These are phyloP conservation scores for Phallus indusiatus DNA, from an alignment of 768 basidiomycete genomes.

Conservation along the genomic window DNA sequence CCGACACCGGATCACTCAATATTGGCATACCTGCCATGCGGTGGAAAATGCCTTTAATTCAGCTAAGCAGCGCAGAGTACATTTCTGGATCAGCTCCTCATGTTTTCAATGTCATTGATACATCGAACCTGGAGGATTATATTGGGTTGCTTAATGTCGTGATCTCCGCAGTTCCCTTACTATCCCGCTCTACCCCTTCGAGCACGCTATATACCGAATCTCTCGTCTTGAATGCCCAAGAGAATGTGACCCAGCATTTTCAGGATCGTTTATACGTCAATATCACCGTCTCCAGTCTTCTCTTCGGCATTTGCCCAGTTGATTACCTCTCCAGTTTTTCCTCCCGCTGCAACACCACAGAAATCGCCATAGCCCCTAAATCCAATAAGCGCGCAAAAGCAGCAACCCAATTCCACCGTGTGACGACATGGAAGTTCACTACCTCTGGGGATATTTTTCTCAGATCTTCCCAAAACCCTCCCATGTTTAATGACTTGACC, in stretches of 20 bases:
- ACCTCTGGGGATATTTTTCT: constrained; percentile 15
- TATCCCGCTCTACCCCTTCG: constrained; percentile 17
- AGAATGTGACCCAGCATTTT: constrained; percentile 25
- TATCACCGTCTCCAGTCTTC: constrained; percentile 29
- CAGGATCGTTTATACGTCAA: constrained; percentile 27
- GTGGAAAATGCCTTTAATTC: constrained; percentile 27
- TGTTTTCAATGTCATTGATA: constrained; percentile 37
- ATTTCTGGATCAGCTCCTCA: constrained; percentile 17
- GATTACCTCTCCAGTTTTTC: constrained; percentile 33
- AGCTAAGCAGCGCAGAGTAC: constrained; percentile 27
- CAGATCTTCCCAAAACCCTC: neutral
- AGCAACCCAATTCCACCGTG: constrained; percentile 27
- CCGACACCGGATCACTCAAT: constrained; percentile 13
- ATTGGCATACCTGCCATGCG: constrained; percentile 24
- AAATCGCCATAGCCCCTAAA: constrained; percentile 12
- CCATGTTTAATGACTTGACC: constrained; percentile 20
- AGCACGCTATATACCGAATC: constrained; percentile 35
- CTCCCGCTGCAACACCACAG: constrained; percentile 32
- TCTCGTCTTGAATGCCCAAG: constrained; percentile 21
- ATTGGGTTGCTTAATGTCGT: constrained; percentile 39
- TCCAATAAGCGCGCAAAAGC: neutral
- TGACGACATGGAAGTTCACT: constrained; percentile 29
- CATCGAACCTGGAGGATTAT: constrained; percentile 41
- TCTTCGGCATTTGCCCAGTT: constrained; percentile 22
- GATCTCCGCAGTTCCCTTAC: constrained; percentile 27